Conservation (phyloP, 73 alveolate genomes). For the Paramecium sonneborni region DNA sequence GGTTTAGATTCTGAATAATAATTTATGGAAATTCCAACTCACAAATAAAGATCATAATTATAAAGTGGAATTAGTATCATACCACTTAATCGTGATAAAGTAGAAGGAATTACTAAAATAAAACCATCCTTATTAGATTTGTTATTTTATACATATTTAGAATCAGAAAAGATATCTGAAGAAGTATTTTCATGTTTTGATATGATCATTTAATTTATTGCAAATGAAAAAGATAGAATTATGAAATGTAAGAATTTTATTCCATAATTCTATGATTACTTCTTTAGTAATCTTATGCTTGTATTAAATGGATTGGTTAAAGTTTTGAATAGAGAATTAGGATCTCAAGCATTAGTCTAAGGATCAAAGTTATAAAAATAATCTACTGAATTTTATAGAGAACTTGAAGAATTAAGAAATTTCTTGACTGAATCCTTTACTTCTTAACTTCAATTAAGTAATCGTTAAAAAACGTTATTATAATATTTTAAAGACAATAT, state of each 20-base stretch:
- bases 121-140: conserved; percentile 54
- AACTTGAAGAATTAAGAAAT: conserved; percentile 19
- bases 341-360: background rate
- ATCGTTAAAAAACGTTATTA: background rate
- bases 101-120: background rate
- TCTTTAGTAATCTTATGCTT: conserved; percentile 36
- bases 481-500: background rate
- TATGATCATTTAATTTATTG: conserved; percentile 12
- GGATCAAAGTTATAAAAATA: conserved; percentile 4
- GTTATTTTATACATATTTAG: conserved; percentile 58
- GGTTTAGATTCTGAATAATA: background rate
- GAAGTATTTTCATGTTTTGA: conserved; percentile 51
- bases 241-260: background rate
- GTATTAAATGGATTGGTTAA: conserved; percentile 43
- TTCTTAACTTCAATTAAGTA: background rate
- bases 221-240: conserved; percentile 46
- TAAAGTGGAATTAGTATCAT: background rate
- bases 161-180: conserved; percentile 66
- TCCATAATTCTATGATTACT: conserved; percentile 42
- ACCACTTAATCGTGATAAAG: background rate
- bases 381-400: background rate
- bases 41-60: background rate
- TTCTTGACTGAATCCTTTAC: background rate
- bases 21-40: background rate
- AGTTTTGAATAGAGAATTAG: conserved; percentile 49